Evolutionary conservation across 1,284 basidiomycete genomes (phyloP), one percentile per base, ranked within the genome.

Genomic region (Moniliophthora roreri): DNA sequence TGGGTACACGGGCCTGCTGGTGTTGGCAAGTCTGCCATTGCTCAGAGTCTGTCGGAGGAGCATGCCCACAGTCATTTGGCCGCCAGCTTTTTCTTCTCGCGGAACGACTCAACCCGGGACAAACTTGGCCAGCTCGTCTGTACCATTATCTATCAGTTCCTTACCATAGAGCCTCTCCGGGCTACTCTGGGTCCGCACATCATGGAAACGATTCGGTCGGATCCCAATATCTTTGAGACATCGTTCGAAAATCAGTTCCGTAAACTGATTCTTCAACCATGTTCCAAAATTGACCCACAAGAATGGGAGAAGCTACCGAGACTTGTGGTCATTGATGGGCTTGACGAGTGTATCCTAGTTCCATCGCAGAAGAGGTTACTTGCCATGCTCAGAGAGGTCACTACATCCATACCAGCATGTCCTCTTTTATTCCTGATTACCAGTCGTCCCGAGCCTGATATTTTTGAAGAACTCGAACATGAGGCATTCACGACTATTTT

Each of bases 311-410:
- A 1, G 4, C 44, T 46, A 15, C 44, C 44, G 4, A 23, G 26
- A 24, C 44, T 46, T 16, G 24, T 46, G 24, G 28, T 32, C 44
- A 46, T 46, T 24, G 44, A 46, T n/a, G 44, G 44, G 4, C 24
- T 46, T n/a, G 44, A 46, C 44, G 44, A 46, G 15, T 46, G 44
- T 16, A 32, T 46, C 23, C n/a, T 28, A 4, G 24, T 46, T 8
- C 13, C 21, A 4, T 46, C 44, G 4, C 44, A 46, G 44, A 32
- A 46, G 44, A 46, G 44, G 24, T 24, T 46, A 5, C 41, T 42
- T 24, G n/a, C 10, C 15, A 42, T 23, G 18, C 21, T 42, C 18
- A 1, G 6, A 42, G 9, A 18, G 1, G 7, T n/a, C n/a, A n/a
- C n/a, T n/a, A n/a, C n/a, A n/a, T n/a, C n/a, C n/a, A n/a, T n/a